Base-by-base conservation (phyloP, 192 early-diverging fungal species). In the Dispira parvispora region DNA sequence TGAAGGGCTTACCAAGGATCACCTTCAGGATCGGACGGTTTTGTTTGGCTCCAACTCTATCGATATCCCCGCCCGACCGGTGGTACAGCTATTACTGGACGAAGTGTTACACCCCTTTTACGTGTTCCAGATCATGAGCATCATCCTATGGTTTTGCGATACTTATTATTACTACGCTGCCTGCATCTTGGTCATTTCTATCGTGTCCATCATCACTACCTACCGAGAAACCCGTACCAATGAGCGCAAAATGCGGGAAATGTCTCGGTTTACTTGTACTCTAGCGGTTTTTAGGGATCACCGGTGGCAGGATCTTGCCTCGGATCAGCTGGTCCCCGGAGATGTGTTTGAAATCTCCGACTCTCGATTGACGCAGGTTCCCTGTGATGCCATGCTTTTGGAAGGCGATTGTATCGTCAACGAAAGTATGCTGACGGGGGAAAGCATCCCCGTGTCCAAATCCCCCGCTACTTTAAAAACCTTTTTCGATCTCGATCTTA, bases 341-440 rank as follows among this genome's bases (percentile, higher is more conserved):
- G 96, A 99, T 68, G 76, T 99, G 26, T 86, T 96, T 68, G 90
- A 96, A 69, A 71, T 88, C 3, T 74, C 76, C n/a, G 73, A 72
- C 26, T 53, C 81, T n/a, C 66, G 78, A 43, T 71, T 87, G 63
- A 63, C 72, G 25, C 75, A 78, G 1, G 75, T 94, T 32, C 93
- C 96, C 0, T 98, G 94, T 70, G 96, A 99, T 66, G 89, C 90
- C 3, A 74, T 97, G 28, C 77, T 99, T 16, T 77, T 98, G 13
- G 78, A 87, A 26, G 96, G 96, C 44, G 90, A 92, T 67, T 96
- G 94, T 65, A 97, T 99, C 63, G 84, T 97, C 43, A 98, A 97
- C 76, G 96, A 98, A 73, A 88, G 81, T 67, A 95, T 98, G 92
- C 78, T 99, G 14, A 99, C 96, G 0, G 96, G 96, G 55, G 96